Conservation (phyloP, 345 rosid genomes). For the Angophora floribunda region DNA sequence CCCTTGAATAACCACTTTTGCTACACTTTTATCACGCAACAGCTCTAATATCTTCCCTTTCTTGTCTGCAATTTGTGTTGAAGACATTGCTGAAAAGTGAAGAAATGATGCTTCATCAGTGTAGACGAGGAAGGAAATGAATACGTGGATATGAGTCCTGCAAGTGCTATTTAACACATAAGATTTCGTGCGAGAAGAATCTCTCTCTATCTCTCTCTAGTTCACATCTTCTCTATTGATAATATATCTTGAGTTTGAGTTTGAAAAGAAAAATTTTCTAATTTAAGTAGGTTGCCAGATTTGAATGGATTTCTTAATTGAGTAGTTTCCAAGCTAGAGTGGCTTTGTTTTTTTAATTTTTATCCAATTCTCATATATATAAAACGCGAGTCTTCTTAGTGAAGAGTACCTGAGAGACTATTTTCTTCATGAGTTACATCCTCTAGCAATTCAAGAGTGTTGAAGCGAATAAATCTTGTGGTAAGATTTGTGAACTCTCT, state of each 20-base stretch:
- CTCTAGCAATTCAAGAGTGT: background rate
- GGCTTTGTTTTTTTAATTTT: background rate
- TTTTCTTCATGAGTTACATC: background rate
- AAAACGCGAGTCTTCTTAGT: background rate
- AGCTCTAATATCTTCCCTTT: background rate
- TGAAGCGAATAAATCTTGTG: background rate
- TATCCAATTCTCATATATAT: too few relatives aligned
- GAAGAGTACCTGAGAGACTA: too few relatives aligned
- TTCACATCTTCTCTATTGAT: background rate
- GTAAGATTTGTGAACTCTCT: background rate
- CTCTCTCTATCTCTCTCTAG: background rate
- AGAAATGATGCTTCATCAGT: background rate
- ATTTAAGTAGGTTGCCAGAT: background rate
- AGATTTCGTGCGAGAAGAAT: too few relatives aligned
- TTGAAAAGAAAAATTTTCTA: background rate
- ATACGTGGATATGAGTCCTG: background rate
- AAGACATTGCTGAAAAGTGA: background rate
- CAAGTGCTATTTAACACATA: too few relatives aligned
- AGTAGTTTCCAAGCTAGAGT: background rate
- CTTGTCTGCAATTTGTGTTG: background rate
- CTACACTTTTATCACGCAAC: background rate
- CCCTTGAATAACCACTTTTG: conserved; percentile 16
- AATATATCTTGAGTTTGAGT: too few relatives aligned
- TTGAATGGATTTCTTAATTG: background rate
- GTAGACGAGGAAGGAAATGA: background rate